Evolutionary conservation across 768 basidiomycete species (phyloP).

Genomic region (Leccinum disarticulatum): DNA sequence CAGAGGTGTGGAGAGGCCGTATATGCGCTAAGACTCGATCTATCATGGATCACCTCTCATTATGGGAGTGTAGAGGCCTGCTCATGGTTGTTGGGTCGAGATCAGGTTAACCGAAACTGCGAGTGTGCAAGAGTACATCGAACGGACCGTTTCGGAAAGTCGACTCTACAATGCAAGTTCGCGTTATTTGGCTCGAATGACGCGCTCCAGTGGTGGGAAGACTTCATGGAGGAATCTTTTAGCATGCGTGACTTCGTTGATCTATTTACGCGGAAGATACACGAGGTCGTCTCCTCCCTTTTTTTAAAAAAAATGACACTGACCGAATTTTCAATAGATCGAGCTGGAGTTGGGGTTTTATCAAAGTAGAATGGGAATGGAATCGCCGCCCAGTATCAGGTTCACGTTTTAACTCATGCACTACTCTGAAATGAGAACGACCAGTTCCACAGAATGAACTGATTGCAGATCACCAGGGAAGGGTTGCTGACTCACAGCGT

Average conservation of each 20-base stretch:
- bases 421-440: neutral
- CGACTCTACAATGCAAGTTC: neutral
- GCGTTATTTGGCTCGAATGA: neutral
- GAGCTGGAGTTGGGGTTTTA: neutral
- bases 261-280: neutral
- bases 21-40: neutral
- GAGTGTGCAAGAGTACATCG: neutral
- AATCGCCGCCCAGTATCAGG: neutral
- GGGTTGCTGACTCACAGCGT: no score
- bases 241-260: neutral
- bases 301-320: neutral
- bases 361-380: neutral
- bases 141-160: neutral
- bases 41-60: constrained; percentile 14
- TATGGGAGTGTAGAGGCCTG: constrained; percentile 5
- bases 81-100: constrained; percentile 5
- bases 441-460: no score
- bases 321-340: neutral
- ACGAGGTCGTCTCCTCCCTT: neutral
- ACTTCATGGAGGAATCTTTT: constrained; percentile 18
- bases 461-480: no score
- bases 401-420: neutral
- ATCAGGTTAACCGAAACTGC: neutral
- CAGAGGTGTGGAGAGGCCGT: constrained; percentile 14
- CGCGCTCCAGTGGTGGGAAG: constrained; percentile 21